phyloP scores from a whole-genome alignment of 768 basidiomycete species.

The Kwoniella newhampshirensis region DNA sequence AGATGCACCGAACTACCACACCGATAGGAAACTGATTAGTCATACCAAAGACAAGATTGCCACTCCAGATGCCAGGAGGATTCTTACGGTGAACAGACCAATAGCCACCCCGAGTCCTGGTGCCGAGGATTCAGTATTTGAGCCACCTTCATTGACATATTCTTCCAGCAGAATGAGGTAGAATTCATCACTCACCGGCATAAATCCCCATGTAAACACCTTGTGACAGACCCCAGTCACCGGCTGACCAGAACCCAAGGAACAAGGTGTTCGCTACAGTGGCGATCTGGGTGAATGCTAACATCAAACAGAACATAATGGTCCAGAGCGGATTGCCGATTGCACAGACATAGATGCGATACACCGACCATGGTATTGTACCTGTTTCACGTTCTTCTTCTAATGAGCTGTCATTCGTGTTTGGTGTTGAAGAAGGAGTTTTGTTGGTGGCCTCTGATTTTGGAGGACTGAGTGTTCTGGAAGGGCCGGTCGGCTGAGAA shows the following conservation, averaged over 20 bases:
- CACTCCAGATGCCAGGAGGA: background rate
- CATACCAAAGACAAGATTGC: background rate
- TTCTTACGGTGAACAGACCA: conserved; percentile 27
- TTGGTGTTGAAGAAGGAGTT: conserved; percentile 7
- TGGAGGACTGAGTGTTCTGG: background rate
- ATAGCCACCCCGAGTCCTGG: conserved; percentile 33
- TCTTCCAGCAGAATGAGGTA: background rate
- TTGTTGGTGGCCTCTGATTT: conserved; percentile 9
- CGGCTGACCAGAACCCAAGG: conserved; percentile 70
- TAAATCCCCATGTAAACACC: conserved; percentile 68
- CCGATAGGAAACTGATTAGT: background rate
- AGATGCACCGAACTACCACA: conserved; percentile 30
- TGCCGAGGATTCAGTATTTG: background rate
- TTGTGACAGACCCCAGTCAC: conserved; percentile 60
- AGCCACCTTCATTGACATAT: background rate
- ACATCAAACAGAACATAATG: conserved; percentile 57
- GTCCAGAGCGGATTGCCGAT: conserved; percentile 59
- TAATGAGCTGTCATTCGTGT: conserved; percentile 44
- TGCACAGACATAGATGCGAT: conserved; percentile 58
- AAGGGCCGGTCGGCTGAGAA: conserved; percentile 62
- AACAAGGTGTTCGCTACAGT: conserved; percentile 67
- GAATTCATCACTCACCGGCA: conserved; percentile 48
- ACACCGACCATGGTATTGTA: conserved; percentile 59
- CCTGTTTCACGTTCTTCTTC: conserved; percentile 64
- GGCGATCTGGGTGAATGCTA: conserved; percentile 59